Evolutionary conservation across 305 asterid species (phyloP), one percentile per base, ranked within the genome.

Genomic region (Fraxinus paxiana): DNA sequence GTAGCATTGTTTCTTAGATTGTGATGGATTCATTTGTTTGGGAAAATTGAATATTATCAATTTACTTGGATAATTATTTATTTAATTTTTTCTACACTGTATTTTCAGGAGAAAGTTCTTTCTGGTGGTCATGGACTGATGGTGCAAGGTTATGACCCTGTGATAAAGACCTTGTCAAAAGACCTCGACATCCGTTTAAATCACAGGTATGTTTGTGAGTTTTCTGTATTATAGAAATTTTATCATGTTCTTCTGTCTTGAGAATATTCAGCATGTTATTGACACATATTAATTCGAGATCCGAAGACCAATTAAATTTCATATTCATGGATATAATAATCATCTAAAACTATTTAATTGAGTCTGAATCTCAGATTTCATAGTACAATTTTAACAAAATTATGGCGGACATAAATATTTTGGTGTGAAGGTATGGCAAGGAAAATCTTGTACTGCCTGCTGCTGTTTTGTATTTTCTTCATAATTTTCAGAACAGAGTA

Each of bases 41-140:
- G 72, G 77, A 69, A 71, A 63, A 12, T 41, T 22, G 18, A 79
- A 38, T 59, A 2, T 12, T 74, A 61, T 38, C n/a, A 38, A 33
- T 76, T 63, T 28, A 41, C 69, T 73, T 78, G 61, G 84, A 71
- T 28, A 65, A 43, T 69, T 71, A 75, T 79, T 84, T 77, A 81
- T 82, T 46, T 75, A 48, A 74, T 51, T 75, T 76, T 37, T 77
- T 41, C 34, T 76, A 35, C 81, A 70, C 84, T 81, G 20, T 75
- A 75, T 83, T 77, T 87, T 82, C 92, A 96, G 99, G 99, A 96
- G 88, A 84, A 90, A 83, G 97, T 96, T 83, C 98, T 96, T 80
- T 83, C 99, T 48, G 98, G 99, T 82, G 98, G 99, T 82, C 99
- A 96, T 84, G 99, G 99, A 81, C 97, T 96, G 75, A 94, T 96